Percentiles rank a stretch among this genome's conserved stretches.
Evolutionary conservation across 345 rosid genomes (phyloP).

Genomic region (Eucalyptus rudis): DNA sequence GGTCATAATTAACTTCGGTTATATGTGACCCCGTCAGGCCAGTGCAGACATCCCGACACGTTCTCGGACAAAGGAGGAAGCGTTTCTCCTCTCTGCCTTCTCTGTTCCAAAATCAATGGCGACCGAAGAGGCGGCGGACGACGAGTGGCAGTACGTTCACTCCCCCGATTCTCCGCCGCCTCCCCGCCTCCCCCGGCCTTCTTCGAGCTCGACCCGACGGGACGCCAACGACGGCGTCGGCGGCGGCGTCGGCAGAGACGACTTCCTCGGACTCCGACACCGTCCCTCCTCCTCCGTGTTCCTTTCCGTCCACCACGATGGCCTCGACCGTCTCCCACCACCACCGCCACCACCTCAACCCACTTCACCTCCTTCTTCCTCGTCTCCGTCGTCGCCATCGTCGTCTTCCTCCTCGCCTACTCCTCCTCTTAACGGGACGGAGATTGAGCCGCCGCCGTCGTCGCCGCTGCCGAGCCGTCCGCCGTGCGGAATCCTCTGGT

Average conservation of each 20-base stretch:
- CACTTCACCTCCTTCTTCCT: background rate
- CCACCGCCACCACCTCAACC: background rate
- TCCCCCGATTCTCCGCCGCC: background rate
- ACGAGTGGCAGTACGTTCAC: conserved; percentile 30
- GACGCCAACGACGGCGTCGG: background rate
- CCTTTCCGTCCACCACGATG: conserved; percentile 23
- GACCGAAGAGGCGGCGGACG: conserved; percentile 2
- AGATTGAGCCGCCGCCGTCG: background rate
- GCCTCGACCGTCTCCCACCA: background rate
- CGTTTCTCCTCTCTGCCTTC: background rate
- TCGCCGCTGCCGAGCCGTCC: background rate
- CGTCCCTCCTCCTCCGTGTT: background rate
- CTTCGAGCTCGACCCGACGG: background rate
- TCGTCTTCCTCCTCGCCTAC: background rate
- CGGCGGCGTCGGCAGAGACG: background rate
- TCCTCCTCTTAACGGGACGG: background rate
- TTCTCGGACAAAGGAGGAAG: background rate
- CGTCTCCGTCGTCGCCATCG: background rate
- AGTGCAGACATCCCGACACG: background rate
- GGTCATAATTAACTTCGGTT: background rate
- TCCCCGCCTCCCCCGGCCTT: background rate
- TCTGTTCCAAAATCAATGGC: background rate
- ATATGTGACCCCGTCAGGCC: background rate
- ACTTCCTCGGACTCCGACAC: background rate
- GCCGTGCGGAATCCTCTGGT: background rate